phyloP scores from a whole-genome alignment of 1,284 basidiomycete genomes.

The Schizophyllum commune region DNA sequence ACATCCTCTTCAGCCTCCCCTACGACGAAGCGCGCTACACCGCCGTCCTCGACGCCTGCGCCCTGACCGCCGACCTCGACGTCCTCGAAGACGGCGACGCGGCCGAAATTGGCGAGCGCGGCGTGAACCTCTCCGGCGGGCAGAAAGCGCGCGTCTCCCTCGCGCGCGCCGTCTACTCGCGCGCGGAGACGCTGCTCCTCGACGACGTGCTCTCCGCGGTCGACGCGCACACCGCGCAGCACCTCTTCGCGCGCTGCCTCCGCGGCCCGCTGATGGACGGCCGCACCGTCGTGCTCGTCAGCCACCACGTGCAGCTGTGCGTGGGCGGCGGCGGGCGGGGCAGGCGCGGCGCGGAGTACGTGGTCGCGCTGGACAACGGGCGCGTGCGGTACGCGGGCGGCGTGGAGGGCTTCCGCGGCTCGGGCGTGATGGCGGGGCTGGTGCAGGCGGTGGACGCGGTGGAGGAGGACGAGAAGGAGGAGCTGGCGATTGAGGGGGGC shows the following conservation, averaged over 20 bases:
- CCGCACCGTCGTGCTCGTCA: conserved; percentile 81
- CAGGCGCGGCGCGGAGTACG: conserved; percentile 39
- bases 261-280: conserved; percentile 77
- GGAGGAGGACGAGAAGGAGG: conserved; percentile 35
- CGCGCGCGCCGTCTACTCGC: conserved; percentile 90
- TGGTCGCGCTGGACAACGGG: conserved; percentile 84
- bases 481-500: conserved; percentile 24
- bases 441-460: conserved; percentile 54
- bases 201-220: conserved; percentile 88
- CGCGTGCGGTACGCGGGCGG: conserved; percentile 71
- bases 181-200: conserved; percentile 77
- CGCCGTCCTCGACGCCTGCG: conserved; percentile 59
- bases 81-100: conserved; percentile 94
- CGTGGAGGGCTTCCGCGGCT: conserved; percentile 57
- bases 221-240: conserved; percentile 84
- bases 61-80: conserved; percentile 66
- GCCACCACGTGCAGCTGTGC: conserved; percentile 83
- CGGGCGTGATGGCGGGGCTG: conserved; percentile 59
- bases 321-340: conserved; percentile 33
- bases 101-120: conserved; percentile 85
- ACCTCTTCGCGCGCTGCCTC: conserved; percentile 77
- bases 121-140: conserved; percentile 86
- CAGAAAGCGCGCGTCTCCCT: conserved; percentile 93
- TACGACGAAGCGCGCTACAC: conserved; percentile 74
- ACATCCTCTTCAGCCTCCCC: conserved; percentile 86